These are phyloP conservation scores for Ceratocystis ficicola DNA, from an alignment of 2,329 filamentous ascomycete genomes.

Conservation along the genomic window DNA sequence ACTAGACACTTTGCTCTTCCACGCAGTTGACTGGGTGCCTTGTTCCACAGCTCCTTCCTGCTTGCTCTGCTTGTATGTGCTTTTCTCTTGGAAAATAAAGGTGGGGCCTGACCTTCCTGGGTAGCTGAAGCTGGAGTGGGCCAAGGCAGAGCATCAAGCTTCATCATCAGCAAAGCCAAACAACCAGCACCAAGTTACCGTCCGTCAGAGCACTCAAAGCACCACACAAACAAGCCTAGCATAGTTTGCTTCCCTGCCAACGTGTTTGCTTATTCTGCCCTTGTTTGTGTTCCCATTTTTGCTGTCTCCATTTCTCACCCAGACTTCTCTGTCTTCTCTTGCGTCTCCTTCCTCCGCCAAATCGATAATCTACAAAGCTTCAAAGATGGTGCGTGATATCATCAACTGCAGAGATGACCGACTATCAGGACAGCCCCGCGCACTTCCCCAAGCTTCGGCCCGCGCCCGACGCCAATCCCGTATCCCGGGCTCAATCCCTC, in stretches of 20 bases:
- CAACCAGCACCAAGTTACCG: neutral
- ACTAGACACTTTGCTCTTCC: neutral
- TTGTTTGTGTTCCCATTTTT: neutral
- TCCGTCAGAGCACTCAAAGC: neutral
- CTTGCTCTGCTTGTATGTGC: neutral
- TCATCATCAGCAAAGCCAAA: slow-evolving; percentile 19
- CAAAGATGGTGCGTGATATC: slow-evolving; percentile 10
- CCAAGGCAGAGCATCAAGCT: slow-evolving; percentile 23
- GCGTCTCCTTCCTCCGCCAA: neutral
- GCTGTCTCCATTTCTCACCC: neutral
- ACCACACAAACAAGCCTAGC: neutral
- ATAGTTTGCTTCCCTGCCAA: neutral
- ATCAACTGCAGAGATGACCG: neutral
- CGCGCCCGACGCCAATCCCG: neutral
- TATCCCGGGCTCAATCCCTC: neutral
- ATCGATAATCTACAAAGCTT: neutral
- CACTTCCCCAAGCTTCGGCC: neutral
- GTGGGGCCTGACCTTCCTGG: slow-evolving; percentile 8
- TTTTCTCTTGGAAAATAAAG: slow-evolving; percentile 5
- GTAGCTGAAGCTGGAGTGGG: slow-evolving; percentile 18
- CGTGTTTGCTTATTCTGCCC: neutral
- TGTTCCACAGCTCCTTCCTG: neutral
- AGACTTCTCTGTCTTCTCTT: neutral
- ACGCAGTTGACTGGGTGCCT: slow-evolving; percentile 22
- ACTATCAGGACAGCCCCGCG: neutral